Conservation (phyloP, 371 early-diverging fungal genomes). For the Phascolomyces articulosus region DNA sequence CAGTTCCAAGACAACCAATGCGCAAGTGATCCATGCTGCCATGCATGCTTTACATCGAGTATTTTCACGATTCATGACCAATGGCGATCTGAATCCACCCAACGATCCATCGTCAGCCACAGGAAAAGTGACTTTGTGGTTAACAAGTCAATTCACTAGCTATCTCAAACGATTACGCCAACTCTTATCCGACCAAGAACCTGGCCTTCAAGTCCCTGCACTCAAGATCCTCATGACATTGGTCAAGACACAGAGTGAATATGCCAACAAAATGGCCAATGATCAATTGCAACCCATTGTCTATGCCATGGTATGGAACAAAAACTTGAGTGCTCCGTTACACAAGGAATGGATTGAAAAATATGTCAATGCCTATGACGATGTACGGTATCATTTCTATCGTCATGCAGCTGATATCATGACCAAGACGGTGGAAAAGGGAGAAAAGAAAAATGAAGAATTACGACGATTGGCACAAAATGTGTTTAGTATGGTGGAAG, state of each 20-base stretch:
- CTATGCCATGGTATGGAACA: slow-evolving; percentile 54
- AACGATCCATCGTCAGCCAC: slow-evolving; percentile 38
- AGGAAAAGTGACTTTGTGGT: slow-evolving; percentile 72
- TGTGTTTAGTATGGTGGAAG: slow-evolving; percentile 57
- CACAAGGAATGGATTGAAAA: slow-evolving; percentile 65
- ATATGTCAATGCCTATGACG: slow-evolving; percentile 79
- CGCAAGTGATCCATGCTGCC: slow-evolving; percentile 55
- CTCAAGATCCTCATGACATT: slow-evolving; percentile 67
- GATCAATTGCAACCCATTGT: slow-evolving; percentile 57
- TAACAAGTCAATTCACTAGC: slow-evolving; percentile 69
- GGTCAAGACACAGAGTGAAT: slow-evolving; percentile 64
- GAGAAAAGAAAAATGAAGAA: slow-evolving; percentile 27
- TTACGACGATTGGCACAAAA: slow-evolving; percentile 45
- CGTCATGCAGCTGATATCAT: slow-evolving; percentile 55
- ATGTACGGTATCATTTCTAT: slow-evolving; percentile 81
- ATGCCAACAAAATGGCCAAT: slow-evolving; percentile 52
- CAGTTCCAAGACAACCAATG: slow-evolving; percentile 18
- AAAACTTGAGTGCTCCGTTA: slow-evolving; percentile 64
- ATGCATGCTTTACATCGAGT: slow-evolving; percentile 75
- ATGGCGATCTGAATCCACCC: slow-evolving; percentile 64
- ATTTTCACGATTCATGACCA: slow-evolving; percentile 64
- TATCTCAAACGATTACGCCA: slow-evolving; percentile 56
- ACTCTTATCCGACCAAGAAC: slow-evolving; percentile 64
- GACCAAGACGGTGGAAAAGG: background rate
- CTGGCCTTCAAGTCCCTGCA: slow-evolving; percentile 78